phyloP scores from a whole-genome alignment of 139 green algal species.

The Edaphochlamys debaryana region DNA sequence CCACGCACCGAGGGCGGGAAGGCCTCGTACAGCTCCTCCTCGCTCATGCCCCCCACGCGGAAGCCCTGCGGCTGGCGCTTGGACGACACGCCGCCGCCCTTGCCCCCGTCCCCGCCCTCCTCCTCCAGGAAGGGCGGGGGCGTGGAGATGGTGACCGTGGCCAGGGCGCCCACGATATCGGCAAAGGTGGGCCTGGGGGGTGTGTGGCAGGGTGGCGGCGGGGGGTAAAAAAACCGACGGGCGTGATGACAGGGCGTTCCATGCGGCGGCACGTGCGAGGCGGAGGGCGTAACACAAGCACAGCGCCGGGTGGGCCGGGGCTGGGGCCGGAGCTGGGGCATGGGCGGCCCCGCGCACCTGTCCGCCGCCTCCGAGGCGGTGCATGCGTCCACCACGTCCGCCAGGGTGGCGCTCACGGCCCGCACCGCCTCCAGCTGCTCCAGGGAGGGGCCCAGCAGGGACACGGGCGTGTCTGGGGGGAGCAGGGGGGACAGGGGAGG shows the following conservation, averaged over 20 bases:
- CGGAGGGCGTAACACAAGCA: too few relatives aligned
- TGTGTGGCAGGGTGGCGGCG: too few relatives aligned
- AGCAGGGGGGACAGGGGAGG: not conserved
- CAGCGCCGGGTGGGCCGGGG: too few relatives aligned
- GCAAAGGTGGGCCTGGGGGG: slow-evolving; percentile 5
- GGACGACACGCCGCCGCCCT: too few relatives aligned
- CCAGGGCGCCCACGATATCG: not conserved
- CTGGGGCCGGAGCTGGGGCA: too few relatives aligned
- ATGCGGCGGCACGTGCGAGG: too few relatives aligned
- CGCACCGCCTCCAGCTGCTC: slow-evolving; percentile 9
- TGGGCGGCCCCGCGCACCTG: too few relatives aligned
- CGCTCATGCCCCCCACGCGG: slow-evolving; percentile 1
- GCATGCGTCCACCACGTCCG: slow-evolving; percentile 1
- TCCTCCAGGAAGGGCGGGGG: not conserved
- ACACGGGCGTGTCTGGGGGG: slow-evolving; percentile 13
- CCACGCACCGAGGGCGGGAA: slow-evolving; percentile 24
- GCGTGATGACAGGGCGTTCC: too few relatives aligned
- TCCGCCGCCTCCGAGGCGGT: not conserved
- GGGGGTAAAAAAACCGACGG: too few relatives aligned
- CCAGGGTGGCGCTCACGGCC: not conserved
- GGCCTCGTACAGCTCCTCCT: slow-evolving; percentile 13
- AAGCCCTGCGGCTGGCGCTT: not conserved
- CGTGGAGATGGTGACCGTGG: not conserved
- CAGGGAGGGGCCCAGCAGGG: not conserved
- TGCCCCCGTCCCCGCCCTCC: not conserved